Conservation (phyloP, 257 asterid genomes). For the Ajuga chamaepitys region DNA sequence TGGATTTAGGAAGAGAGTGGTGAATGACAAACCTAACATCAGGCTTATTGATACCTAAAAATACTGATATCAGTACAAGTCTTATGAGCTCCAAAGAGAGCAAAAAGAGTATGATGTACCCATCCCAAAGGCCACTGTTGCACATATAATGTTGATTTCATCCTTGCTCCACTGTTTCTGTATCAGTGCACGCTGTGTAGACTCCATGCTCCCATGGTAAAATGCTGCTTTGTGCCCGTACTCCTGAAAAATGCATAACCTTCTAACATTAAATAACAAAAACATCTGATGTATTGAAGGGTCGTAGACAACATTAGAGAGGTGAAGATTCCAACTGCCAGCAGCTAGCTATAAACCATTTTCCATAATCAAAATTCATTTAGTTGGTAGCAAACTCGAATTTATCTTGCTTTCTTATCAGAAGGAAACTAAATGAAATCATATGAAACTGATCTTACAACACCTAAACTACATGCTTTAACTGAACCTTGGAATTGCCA, state of each 20-base stretch:
- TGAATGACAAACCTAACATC: slow-evolving; percentile 99
- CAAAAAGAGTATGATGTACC: slow-evolving; percentile 40
- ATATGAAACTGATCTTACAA: not conserved
- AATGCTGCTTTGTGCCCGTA: slow-evolving; percentile 79
- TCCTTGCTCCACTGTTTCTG: slow-evolving; percentile 99
- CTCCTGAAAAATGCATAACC: slow-evolving; percentile 43
- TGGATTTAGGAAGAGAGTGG: slow-evolving; percentile 97
- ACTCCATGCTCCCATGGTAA: slow-evolving; percentile 94
- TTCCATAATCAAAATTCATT: not conserved
- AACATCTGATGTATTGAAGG: slow-evolving; percentile 3
- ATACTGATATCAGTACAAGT: slow-evolving; percentile 16
- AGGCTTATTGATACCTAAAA: slow-evolving; percentile 95
- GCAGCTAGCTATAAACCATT: not conserved
- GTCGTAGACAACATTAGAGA: not conserved
- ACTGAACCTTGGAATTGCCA: not conserved
- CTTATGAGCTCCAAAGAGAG: slow-evolving; percentile 18
- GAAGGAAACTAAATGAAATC: not conserved
- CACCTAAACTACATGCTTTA: not conserved
- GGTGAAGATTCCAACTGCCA: not conserved
- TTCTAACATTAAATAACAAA: slow-evolving; percentile 15
- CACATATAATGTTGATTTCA: slow-evolving; percentile 89
- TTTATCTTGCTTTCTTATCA: not conserved
- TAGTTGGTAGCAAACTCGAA: not conserved
- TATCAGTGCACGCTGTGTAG: slow-evolving; percentile 60
- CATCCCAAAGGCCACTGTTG: slow-evolving; percentile 98